These are phyloP conservation scores for Trypanosomatidae sp. DNA, from an alignment of 208 protist genomes.

Conservation along the genomic window DNA sequence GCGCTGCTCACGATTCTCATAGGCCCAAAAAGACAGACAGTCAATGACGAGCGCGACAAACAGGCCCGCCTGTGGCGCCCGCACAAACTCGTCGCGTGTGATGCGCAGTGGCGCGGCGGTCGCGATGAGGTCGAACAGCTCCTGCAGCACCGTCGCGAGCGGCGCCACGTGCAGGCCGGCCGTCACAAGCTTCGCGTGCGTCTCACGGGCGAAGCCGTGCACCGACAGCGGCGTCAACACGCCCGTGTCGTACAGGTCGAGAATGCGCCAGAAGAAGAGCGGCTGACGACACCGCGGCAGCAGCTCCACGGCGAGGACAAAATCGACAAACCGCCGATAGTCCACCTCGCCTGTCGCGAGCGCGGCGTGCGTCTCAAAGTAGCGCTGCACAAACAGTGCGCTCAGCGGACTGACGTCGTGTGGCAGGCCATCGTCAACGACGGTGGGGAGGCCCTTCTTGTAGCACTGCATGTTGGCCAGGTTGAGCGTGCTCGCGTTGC, in stretches of 20 bases:
- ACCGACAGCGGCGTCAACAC: constrained; percentile 59
- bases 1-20: constrained; percentile 75
- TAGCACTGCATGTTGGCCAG: constrained; percentile 59
- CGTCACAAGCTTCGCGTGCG: constrained; percentile 59
- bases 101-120: constrained; percentile 69
- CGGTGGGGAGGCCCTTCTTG: constrained; percentile 77
- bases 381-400: constrained; percentile 78
- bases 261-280: constrained; percentile 80
- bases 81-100: constrained; percentile 77
- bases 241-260: constrained; percentile 66
- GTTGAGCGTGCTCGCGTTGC: constrained; percentile 77
- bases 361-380: constrained; percentile 84
- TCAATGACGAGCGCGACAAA: constrained; percentile 83
- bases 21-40: constrained; percentile 82
- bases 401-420: constrained; percentile 61
- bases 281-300: constrained; percentile 66
- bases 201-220: constrained; percentile 84
- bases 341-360: constrained; percentile 81
- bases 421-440: constrained; percentile 70
- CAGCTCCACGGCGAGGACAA: constrained; percentile 81
- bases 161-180: constrained; percentile 50
- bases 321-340: constrained; percentile 90
- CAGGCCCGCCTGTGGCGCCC: constrained; percentile 56
- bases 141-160: constrained; percentile 69
- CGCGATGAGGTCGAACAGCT: constrained; percentile 85